Evolutionary conservation across 768 basidiomycete genomes (phyloP).

Genomic region (Phaeotremella skinneri): DNA sequence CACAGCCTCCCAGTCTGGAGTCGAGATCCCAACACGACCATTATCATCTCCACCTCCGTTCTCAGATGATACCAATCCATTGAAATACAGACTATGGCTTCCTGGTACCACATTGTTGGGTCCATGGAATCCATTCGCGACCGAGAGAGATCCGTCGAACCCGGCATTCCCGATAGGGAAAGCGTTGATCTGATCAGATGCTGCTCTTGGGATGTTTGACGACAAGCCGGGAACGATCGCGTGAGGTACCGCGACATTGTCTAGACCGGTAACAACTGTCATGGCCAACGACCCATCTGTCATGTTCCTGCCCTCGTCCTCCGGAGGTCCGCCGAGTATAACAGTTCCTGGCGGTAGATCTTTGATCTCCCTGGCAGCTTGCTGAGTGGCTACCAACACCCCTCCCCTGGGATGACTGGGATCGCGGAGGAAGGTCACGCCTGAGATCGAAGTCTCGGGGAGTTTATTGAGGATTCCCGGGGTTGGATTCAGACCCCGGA

Average conservation of each 20-base stretch:
- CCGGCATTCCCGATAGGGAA: no score
- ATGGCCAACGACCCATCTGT: neutral
- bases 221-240: neutral
- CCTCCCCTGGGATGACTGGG: constrained; percentile 20
- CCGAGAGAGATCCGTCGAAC: no score
- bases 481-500: constrained; percentile 22
- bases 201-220: no score
- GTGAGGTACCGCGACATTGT: neutral
- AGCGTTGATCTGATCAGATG: no score
- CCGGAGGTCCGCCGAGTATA: constrained; percentile 19
- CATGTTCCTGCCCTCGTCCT: neutral
- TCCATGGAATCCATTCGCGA: no score
- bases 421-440: constrained; percentile 23
- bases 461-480: constrained; percentile 22
- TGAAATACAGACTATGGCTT: no score
- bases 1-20: constrained; percentile 27
- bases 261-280: neutral
- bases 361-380: constrained; percentile 24
- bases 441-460: constrained; percentile 19
- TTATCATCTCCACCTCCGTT: neutral
- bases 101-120: no score
- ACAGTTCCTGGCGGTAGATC: constrained; percentile 25
- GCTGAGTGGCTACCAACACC: constrained; percentile 20
- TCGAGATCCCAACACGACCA: constrained; percentile 9
- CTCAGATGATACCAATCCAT: no score